phyloP scores from a whole-genome alignment of 2,329 filamentous ascomycete species.

The Colletotrichum tabaci region DNA sequence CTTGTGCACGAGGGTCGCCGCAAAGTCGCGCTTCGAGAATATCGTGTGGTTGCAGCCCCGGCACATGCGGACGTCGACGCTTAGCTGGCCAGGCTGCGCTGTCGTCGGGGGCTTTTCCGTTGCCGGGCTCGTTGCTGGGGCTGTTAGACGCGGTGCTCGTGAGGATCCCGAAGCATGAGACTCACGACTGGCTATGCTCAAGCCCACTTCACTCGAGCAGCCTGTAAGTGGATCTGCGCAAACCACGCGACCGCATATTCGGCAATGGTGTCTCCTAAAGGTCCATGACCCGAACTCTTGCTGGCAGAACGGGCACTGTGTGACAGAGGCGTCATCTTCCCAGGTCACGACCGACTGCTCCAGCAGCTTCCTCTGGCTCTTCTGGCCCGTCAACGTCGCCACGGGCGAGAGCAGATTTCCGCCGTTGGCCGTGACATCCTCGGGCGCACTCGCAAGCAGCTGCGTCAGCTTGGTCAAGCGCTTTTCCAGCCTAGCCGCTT shows the following conservation, averaged over 20 bases:
- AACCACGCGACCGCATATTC: constrained; percentile 92
- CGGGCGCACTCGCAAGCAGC: constrained; percentile 81
- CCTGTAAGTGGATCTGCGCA: constrained; percentile 88
- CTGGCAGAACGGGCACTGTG: constrained; percentile 92
- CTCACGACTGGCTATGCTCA: constrained; percentile 76
- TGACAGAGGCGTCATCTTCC: constrained; percentile 89
- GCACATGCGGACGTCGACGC: constrained; percentile 91
- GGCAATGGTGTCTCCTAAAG: constrained; percentile 93
- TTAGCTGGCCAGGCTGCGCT: constrained; percentile 64
- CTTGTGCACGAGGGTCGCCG: constrained; percentile 75
- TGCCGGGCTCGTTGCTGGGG: constrained; percentile 55
- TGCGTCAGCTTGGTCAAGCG: constrained; percentile 91
- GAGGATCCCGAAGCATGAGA: background rate
- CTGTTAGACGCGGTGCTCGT: constrained; percentile 24
- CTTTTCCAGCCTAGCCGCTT: constrained; percentile 92
- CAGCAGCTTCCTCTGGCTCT: constrained; percentile 82
- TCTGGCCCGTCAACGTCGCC: constrained; percentile 75
- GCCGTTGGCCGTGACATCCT: constrained; percentile 71
- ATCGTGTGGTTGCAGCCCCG: constrained; percentile 82
- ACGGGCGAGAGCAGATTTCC: constrained; percentile 73
- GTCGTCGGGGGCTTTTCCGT: constrained; percentile 58
- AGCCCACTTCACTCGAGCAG: constrained; percentile 87
- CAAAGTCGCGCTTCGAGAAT: constrained; percentile 81
- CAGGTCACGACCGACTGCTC: constrained; percentile 95
- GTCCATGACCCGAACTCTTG: constrained; percentile 96